Percentiles rank a stretch among this genome's conserved stretches.
Evolutionary conservation across 1,139 yeast genomes (phyloP).

Genomic region (Blastobotrys indianensis): DNA sequence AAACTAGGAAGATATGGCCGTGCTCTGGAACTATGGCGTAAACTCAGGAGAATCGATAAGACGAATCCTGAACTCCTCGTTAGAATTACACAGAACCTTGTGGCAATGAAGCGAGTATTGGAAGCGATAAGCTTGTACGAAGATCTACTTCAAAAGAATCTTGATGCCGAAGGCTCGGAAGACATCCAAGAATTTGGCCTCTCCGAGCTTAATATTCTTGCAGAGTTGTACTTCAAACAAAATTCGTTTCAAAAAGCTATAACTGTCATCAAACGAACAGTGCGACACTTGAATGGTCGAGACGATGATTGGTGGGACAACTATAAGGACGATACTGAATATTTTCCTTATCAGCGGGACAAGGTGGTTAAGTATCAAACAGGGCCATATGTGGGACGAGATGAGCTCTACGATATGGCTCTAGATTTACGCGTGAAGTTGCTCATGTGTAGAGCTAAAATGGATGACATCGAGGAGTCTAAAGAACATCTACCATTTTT

Average conservation of each 20-base stretch:
- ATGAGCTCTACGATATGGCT: conserved; percentile 46
- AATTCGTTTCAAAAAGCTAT: conserved; percentile 62
- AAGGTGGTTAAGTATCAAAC: conserved; percentile 16
- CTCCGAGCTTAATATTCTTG: conserved; percentile 80
- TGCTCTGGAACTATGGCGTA: conserved; percentile 71
- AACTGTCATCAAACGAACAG: conserved; percentile 57
- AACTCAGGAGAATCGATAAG: conserved; percentile 56
- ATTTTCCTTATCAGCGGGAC: conserved; percentile 55
- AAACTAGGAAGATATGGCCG: conserved; percentile 59
- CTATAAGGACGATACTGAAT: conserved; percentile 75
- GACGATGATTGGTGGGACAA: conserved; percentile 75
- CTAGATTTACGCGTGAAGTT: conserved; percentile 81
- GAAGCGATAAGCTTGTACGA: conserved; percentile 80
- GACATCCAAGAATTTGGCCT: conserved; percentile 52
- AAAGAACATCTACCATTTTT: conserved; percentile 59
- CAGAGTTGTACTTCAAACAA: conserved; percentile 69
- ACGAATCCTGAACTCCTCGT: conserved; percentile 55
- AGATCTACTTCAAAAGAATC: conserved; percentile 26
- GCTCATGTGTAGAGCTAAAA: conserved; percentile 64
- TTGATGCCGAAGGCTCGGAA: conserved; percentile 10
- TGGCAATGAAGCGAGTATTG: conserved; percentile 63
- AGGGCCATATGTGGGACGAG: conserved; percentile 15
- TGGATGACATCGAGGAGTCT: conserved; percentile 65
- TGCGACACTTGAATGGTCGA: conserved; percentile 80
- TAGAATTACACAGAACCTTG: conserved; percentile 71